Percentiles rank a stretch among this genome's conserved stretches.
Conservation (phyloP, 2,329 filamentous ascomycete species). For the Chaetothyriales sp. region DNA sequence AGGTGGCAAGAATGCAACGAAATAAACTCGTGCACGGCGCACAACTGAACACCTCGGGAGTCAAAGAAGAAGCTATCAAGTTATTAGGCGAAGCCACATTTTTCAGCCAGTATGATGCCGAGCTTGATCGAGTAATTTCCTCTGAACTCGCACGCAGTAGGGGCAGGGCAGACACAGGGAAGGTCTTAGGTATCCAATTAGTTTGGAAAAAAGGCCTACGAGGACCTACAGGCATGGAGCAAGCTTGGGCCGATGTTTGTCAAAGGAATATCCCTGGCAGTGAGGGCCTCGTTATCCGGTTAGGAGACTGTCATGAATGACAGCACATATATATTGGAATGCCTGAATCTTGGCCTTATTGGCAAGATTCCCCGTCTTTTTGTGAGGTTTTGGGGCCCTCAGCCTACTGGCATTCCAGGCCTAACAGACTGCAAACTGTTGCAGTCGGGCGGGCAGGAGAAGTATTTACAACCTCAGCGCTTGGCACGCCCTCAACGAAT, state of each 20-base stretch:
- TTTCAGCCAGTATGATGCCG: not conserved
- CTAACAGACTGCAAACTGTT: too few species aligned
- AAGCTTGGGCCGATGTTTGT: constrained; percentile 3
- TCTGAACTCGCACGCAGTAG: not conserved
- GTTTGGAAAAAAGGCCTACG: constrained; percentile 1
- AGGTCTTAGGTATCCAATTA: constrained; percentile 2
- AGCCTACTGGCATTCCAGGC: not conserved
- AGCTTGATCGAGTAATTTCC: constrained; percentile 1
- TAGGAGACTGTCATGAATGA: too few species aligned
- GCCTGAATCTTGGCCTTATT: too few species aligned
- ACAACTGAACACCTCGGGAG: constrained; percentile 2
- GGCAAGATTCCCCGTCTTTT: too few species aligned
- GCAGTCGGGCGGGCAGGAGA: too few species aligned
- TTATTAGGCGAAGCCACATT: not conserved
- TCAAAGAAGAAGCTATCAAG: constrained; percentile 2
- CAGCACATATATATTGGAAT: too few species aligned
- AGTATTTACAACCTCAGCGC: not conserved
- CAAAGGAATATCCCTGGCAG: constrained; percentile 1
- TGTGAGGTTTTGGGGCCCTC: too few species aligned
- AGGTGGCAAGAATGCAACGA: not conserved
- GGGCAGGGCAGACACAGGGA: not conserved
- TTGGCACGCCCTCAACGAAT: not conserved
- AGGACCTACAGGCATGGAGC: constrained; percentile 1
- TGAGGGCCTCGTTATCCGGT: constrained; percentile 3
- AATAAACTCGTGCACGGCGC: not conserved